Evolutionary conservation across 2,329 filamentous ascomycete species (phyloP), one percentile per base, ranked within the genome.

Genomic region (Aspergillus sclerotialis): DNA sequence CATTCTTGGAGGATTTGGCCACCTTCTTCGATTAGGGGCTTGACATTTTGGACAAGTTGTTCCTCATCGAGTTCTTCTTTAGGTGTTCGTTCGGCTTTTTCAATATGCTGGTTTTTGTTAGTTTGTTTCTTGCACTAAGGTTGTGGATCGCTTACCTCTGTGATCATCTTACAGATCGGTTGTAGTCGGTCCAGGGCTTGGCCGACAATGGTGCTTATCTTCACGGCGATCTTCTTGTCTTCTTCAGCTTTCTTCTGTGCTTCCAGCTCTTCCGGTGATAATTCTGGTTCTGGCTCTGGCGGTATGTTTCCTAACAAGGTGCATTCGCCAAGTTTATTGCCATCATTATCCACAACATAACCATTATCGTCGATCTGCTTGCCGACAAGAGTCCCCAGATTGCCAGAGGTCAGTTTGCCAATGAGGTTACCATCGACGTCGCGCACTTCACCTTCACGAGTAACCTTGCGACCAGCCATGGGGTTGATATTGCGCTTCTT

Each of bases 41-140:
- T 85, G 50, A 94, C 86, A 38, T 88, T 75, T 58, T 84, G 78
- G 53, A 95, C 88, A 4, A 94, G 77, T 48, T 84, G 76, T 53
- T 95, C 86, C 58, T 95, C 89, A 53, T 95, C 87, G 15, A 90
- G 80, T 49, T 94, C 87, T 4, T 93, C 85, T 62, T 86, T 83
- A 28, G 84, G 82, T 17, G 82, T 85, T 45, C 78, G 76, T 60
- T 94, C 85, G 17, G 84, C 86, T 36, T 72, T 72, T 49, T 94
- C 84, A 50, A 94, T 84, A 64, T 82, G 75, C 76, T 85, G 45
- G 28, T 4, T 24, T 24, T 9, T 24, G 3, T 24, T 24, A 4
- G 23, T n/a, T n/a, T n/a, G n/a, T n/a, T n/a, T n/a, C n/a, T n/a
- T n/a, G n/a, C n/a, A n/a, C n/a, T n/a, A n/a, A n/a, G n/a, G n/a